Evolutionary conservation across 768 basidiomycete genomes (phyloP), one percentile per base, ranked within the genome.

Genomic region (Lentinula guzmanii): DNA sequence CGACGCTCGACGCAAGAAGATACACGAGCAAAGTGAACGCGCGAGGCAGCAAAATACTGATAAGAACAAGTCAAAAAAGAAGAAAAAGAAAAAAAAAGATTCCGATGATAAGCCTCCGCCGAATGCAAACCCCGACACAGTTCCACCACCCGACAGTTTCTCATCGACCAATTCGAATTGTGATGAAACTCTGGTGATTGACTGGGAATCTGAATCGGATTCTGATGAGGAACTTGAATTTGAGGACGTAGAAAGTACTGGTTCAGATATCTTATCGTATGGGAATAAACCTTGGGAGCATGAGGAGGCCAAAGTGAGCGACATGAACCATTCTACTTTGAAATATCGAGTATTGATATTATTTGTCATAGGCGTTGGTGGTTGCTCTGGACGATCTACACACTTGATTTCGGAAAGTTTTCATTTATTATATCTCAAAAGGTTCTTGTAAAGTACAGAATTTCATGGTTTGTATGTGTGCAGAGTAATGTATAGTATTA

Each of bases 261-360:
- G 75, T 76, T 61, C 71, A 1, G 78, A 78, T 55, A 68, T 78
- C 11, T 6, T 74, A 13, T 68, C 58, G 33, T 71, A 78, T 2
- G 77, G 76, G 0, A 73, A 79, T 4, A 80, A 74, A 56, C 77
- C 79, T 5, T 79, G 78, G 76, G 78, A 80, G 28, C 31, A 43
- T 15, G 76, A 77, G 4, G 73, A 79, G 64, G 75, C 76, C 52
- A 62, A 67, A 62, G 79, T 79, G 62, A 28, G 77, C 68, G 16
- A 2, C 5, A 34, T 34, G 33, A 13, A 52, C 35, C 15, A 33
- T 52, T n/a, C 15, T 7, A 46, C n/a, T 9, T 16, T 28, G 7
- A 34, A 13, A 9, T 33, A 16, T 34, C 21, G 5, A 24, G 7
- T 24, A 48, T 16, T 34, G 15, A 52, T 15, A 33, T 52, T 13